phyloP scores from a whole-genome alignment of 1,284 basidiomycete genomes.

The Puccinia triticina region DNA sequence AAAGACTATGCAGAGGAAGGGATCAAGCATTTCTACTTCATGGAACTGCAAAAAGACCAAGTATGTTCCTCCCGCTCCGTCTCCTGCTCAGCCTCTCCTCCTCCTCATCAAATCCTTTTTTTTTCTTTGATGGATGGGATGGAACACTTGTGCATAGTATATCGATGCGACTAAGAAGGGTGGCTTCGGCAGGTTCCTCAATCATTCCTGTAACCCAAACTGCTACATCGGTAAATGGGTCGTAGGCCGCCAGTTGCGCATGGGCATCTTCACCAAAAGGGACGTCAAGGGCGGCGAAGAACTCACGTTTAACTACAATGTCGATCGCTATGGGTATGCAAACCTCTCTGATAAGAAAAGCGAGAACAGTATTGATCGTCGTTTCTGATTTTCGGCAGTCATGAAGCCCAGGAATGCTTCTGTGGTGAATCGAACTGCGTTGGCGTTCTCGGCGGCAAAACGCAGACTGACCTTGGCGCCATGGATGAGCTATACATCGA shows the following conservation, averaged over 20 bases:
- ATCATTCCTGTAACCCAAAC: conserved; percentile 97
- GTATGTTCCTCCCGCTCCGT: conserved; percentile 62
- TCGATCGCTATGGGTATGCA: conserved; percentile 92
- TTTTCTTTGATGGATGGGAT: conserved; percentile 20
- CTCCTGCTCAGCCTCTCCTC: neutral
- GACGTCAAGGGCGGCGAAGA: conserved; percentile 82
- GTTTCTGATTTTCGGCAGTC: conserved; percentile 64
- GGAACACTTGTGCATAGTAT: conserved; percentile 67
- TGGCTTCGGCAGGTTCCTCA: conserved; percentile 93
- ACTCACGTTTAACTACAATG: conserved; percentile 99
- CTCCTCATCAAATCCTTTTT: neutral
- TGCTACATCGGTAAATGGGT: conserved; percentile 99
- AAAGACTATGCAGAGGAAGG: conserved; percentile 88
- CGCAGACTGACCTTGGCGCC: conserved; percentile 88
- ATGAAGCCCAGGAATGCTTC: conserved; percentile 92
- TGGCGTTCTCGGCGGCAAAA: conserved; percentile 95
- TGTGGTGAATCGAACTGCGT: conserved; percentile 96
- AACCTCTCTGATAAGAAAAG: neutral
- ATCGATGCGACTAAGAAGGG: conserved; percentile 98
- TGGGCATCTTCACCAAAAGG: conserved; percentile 96
- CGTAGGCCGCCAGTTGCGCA: conserved; percentile 83
- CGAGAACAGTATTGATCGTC: neutral
- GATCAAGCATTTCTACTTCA: conserved; percentile 97
- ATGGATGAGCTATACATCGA: conserved; percentile 96
- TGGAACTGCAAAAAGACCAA: conserved; percentile 99